phyloP scores from a whole-genome alignment of 2,329 filamentous ascomycete genomes.

The Paracoccidioides lutzii region DNA sequence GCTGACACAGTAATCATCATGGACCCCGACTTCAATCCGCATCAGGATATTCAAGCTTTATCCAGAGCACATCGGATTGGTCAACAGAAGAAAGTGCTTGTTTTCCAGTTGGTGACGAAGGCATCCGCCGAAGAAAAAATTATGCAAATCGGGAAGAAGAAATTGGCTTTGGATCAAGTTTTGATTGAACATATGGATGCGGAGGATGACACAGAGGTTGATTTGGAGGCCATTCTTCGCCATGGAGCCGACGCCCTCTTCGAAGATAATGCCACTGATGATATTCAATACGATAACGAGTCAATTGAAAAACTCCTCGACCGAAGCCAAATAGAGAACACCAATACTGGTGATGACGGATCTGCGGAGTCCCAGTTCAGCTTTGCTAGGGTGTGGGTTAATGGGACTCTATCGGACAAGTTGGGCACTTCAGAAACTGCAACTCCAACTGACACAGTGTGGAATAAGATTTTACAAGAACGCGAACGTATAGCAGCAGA shows the following conservation, averaged over 20 bases:
- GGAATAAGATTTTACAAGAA: slow-evolving; percentile 80
- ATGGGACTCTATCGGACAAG: slow-evolving; percentile 59
- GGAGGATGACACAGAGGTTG: slow-evolving; percentile 63
- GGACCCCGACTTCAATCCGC: slow-evolving; percentile 93
- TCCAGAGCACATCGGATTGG: slow-evolving; percentile 93
- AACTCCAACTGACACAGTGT: slow-evolving; percentile 55
- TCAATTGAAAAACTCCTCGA: slow-evolving; percentile 89
- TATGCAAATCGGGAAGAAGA: slow-evolving; percentile 86
- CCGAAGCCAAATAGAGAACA: slow-evolving; percentile 65
- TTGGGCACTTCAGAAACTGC: slow-evolving; percentile 43
- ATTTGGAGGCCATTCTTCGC: slow-evolving; percentile 76
- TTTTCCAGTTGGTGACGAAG: slow-evolving; percentile 87
- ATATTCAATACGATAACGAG: slow-evolving; percentile 68
- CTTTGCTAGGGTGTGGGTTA: slow-evolving; percentile 84
- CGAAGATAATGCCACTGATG: slow-evolving; percentile 53
- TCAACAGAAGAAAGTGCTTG: slow-evolving; percentile 88
- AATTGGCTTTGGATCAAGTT: slow-evolving; percentile 90
- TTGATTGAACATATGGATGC: slow-evolving; percentile 84
- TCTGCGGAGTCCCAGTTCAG: slow-evolving; percentile 71
- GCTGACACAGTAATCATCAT: slow-evolving; percentile 97
- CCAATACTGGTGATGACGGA: slow-evolving; percentile 48
- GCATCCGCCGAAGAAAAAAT: slow-evolving; percentile 88
- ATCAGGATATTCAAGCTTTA: slow-evolving; percentile 92
- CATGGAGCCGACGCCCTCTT: slow-evolving; percentile 83
- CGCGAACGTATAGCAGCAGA: slow-evolving; percentile 67